phyloP scores from a whole-genome alignment of 768 basidiomycete species.

The Rhizopogon roseolus region DNA sequence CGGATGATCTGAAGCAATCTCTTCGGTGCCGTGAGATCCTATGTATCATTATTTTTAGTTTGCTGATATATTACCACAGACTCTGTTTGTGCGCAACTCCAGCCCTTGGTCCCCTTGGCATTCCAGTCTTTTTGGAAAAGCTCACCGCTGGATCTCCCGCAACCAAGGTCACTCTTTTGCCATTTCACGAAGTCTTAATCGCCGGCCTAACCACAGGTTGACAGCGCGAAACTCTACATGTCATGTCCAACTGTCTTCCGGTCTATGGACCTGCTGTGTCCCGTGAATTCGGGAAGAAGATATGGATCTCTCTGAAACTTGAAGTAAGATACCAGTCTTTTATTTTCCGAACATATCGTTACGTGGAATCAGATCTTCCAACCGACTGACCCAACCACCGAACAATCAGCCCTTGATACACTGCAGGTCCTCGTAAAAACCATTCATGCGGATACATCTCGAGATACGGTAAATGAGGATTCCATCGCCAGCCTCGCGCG shows the following conservation, averaged over 20 bases:
- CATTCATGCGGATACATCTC: slow-evolving; percentile 50
- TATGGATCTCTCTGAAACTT: slow-evolving; percentile 91
- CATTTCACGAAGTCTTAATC: neutral
- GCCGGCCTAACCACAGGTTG: neutral
- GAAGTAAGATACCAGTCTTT: slow-evolving; percentile 48
- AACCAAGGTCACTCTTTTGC: slow-evolving; percentile 59
- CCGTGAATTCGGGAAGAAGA: slow-evolving; percentile 57
- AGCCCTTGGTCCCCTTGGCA: slow-evolving; percentile 75
- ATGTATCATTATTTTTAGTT: neutral
- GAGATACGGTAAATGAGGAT: slow-evolving; percentile 32
- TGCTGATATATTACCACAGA: slow-evolving; percentile 19
- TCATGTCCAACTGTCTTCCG: slow-evolving; percentile 74
- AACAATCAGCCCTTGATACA: slow-evolving; percentile 67
- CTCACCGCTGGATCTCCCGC: slow-evolving; percentile 73
- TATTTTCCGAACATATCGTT: neutral
- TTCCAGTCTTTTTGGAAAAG: slow-evolving; percentile 90
- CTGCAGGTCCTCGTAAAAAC: slow-evolving; percentile 70
- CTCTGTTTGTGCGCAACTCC: slow-evolving; percentile 79
- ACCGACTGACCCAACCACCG: slow-evolving; percentile 75
- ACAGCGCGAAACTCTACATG: slow-evolving; percentile 82
- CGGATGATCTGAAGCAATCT: slow-evolving; percentile 75
- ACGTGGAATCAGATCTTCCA: slow-evolving; percentile 72
- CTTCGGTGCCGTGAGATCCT: slow-evolving; percentile 46
- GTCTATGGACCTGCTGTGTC: slow-evolving; percentile 71
- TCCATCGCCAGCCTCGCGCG: slow-evolving; percentile 54